phyloP scores from a whole-genome alignment of 2,329 filamentous ascomycete genomes.

The Colletotrichum orchidophilum region DNA sequence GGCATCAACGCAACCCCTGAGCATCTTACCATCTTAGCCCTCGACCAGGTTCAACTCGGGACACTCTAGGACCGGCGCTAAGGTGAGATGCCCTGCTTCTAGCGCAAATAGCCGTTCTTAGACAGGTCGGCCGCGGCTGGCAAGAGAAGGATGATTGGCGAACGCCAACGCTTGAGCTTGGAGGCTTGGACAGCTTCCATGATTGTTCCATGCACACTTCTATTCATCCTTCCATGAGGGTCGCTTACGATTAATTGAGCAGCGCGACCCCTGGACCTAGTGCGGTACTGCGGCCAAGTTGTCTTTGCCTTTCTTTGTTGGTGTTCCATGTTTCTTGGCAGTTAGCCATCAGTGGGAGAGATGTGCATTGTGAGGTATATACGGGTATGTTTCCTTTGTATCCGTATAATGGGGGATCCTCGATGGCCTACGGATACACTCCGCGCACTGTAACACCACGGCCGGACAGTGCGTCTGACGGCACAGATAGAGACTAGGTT shows the following conservation, averaged over 20 bases:
- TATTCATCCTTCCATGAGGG: constrained; percentile 10
- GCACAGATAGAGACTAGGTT: neutral
- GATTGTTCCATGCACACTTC: constrained; percentile 29
- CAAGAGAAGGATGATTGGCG: constrained; percentile 2
- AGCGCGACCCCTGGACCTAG: neutral
- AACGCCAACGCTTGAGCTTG: neutral
- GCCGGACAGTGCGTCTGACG: neutral
- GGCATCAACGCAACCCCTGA: neutral
- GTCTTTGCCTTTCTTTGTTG: neutral
- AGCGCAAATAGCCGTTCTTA: neutral
- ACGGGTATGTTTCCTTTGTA: neutral
- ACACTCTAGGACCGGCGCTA: neutral
- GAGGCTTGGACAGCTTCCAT: constrained; percentile 15
- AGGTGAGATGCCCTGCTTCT: neutral
- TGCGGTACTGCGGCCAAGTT: neutral
- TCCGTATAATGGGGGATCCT: neutral
- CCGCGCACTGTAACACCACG: neutral
- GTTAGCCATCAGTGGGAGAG: neutral
- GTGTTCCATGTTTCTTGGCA: constrained; percentile 7
- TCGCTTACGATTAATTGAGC: constrained; percentile 1
- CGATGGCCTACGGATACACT: neutral
- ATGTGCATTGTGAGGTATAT: neutral
- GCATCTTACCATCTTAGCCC: neutral
- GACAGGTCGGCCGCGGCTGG: neutral
- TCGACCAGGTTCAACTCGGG: neutral